Evolutionary conservation across 257 asterid species (phyloP).

Genomic region (Capsicum chinense): DNA sequence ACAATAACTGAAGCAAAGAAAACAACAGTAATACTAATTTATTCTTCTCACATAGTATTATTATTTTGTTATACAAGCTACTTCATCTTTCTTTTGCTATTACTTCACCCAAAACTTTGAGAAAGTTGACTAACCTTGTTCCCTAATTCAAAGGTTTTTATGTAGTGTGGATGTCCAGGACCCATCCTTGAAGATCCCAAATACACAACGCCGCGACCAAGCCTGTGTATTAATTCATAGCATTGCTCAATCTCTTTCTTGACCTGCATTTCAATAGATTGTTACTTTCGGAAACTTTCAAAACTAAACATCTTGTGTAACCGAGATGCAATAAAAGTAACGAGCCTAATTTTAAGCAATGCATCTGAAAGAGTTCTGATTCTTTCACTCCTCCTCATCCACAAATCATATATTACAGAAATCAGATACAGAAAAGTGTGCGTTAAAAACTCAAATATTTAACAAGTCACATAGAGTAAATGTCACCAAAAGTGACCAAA

Average conservation of each 20-base stretch:
- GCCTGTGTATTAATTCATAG: constrained; percentile 75
- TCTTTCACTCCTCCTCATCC: neutral
- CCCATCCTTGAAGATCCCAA: constrained; percentile 93
- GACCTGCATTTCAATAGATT: constrained; percentile 51
- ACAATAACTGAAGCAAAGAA: no score
- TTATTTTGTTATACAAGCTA: neutral
- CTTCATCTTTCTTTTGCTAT: neutral
- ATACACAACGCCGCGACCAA: constrained; percentile 92
- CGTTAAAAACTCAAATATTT: neutral
- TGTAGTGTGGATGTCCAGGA: constrained; percentile 67
- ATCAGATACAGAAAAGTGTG: neutral
- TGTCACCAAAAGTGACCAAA: neutral
- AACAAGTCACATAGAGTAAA: neutral
- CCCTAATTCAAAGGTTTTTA: constrained; percentile 61
- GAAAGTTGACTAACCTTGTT: constrained; percentile 55
- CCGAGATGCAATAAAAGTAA: neutral
- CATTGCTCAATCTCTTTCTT: constrained; percentile 84
- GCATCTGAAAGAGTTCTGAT: neutral
- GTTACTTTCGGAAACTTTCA: neutral
- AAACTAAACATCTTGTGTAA: neutral
- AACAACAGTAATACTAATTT: no score
- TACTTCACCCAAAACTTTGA: neutral
- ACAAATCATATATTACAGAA: neutral
- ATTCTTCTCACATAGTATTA: no score
- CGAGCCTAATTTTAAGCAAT: neutral